Percentiles rank a stretch among this genome's conserved stretches.
phyloP scores from a whole-genome alignment of 352 stramenopile species.

The Aphanomyces invadans region DNA sequence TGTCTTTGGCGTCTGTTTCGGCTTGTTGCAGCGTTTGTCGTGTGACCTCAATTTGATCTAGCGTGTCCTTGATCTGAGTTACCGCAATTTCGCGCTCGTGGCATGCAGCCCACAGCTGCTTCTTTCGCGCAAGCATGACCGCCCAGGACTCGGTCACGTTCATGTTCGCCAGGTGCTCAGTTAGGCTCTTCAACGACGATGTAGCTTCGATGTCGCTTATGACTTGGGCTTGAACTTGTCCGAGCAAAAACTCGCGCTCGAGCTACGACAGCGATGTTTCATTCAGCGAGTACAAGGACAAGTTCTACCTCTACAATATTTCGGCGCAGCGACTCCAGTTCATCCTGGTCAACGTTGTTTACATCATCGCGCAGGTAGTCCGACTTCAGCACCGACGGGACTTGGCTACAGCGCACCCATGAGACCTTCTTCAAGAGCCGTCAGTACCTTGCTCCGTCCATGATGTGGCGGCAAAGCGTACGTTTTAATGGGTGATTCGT shows the following conservation, averaged over 20 bases:
- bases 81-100: neutral
- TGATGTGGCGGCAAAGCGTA: neutral
- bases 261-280: no score
- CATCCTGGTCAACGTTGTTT: neutral
- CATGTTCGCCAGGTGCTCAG: neutral
- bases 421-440: neutral
- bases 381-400: neutral
- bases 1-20: neutral
- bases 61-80: neutral
- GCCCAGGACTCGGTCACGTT: neutral
- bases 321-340: neutral
- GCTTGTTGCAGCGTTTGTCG: neutral
- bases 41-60: neutral
- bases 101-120: neutral
- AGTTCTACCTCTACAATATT: neutral
- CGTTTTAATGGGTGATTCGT: neutral
- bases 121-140: neutral
- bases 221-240: slow-evolving; percentile 2
- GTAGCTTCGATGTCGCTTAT: neutral
- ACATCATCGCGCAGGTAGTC: neutral
- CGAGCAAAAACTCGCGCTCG: slow-evolving; percentile 1
- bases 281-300: no score
- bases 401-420: neutral
- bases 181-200: neutral
- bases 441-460: slow-evolving; percentile 2